Evolutionary conservation across 1,139 yeast species (phyloP).

Genomic region (Blastobotrys raffinosifermentans): DNA sequence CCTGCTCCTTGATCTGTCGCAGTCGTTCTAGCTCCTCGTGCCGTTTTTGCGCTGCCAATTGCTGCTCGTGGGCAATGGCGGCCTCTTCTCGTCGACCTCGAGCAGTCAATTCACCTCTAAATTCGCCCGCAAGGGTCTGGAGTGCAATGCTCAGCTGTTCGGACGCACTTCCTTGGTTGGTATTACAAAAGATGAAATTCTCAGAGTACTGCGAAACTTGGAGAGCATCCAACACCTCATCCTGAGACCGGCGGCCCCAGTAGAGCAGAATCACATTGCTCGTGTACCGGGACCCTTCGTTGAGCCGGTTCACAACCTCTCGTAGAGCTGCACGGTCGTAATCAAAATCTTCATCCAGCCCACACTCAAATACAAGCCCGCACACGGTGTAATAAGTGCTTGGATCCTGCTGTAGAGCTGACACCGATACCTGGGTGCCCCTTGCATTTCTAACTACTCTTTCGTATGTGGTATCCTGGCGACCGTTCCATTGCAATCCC

Average conservation of each 20-base stretch:
- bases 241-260: slow-evolving; percentile 5
- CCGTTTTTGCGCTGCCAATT: slow-evolving; percentile 7
- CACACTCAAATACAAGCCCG: slow-evolving; percentile 26
- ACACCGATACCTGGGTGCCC: slow-evolving; percentile 13
- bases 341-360: slow-evolving; percentile 16
- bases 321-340: slow-evolving; percentile 16
- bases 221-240: slow-evolving; percentile 1
- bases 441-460: slow-evolving; percentile 7
- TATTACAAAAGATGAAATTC: background rate
- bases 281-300: slow-evolving; percentile 2
- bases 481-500: slow-evolving; percentile 19
- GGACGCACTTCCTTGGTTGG: slow-evolving; percentile 2
- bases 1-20: slow-evolving; percentile 4
- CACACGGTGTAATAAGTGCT: slow-evolving; percentile 21
- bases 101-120: slow-evolving; percentile 5
- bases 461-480: slow-evolving; percentile 8
- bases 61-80: slow-evolving; percentile 6
- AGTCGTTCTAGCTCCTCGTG: slow-evolving; percentile 3
- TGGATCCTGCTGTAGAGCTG: slow-evolving; percentile 22
- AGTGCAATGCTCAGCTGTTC: slow-evolving; percentile 1
- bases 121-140: slow-evolving; percentile 3
- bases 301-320: slow-evolving; percentile 15
- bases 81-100: slow-evolving; percentile 6
- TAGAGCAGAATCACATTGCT: slow-evolving; percentile 7
- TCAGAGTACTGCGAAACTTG: background rate